Percentiles rank a stretch among this genome's conserved stretches.
Conservation (phyloP, 495 filamentous ascomycete genomes). For the Penicillium maclennaniae region DNA sequence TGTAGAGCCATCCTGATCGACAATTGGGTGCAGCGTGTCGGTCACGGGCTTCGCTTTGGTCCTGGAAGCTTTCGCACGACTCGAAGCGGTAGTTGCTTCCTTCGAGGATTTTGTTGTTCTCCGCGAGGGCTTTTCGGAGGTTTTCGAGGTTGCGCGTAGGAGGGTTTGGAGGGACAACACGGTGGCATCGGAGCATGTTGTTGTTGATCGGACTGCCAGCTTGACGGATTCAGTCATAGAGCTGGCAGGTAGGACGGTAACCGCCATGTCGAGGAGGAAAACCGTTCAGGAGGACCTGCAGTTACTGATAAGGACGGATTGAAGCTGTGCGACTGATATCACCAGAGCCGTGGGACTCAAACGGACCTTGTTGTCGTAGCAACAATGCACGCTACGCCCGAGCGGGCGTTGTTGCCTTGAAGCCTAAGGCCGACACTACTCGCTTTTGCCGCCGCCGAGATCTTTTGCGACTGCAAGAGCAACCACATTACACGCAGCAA, state of each 20-base stretch:
- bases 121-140: conserved; percentile 23
- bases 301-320: conserved; percentile 13
- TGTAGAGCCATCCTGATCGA: conserved; percentile 33
- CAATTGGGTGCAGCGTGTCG: conserved; percentile 26
- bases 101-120: conserved; percentile 25
- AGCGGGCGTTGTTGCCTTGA: conserved; percentile 14
- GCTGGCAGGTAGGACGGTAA: conserved; percentile 33
- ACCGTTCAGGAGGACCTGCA: conserved; percentile 11
- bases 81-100: conserved; percentile 15
- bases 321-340: conserved; percentile 23
- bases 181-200: conserved; percentile 47
- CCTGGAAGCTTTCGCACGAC: conserved; percentile 34
- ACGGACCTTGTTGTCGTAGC: conserved; percentile 38
- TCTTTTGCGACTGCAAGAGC: not conserved
- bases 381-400: conserved; percentile 29
- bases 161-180: conserved; percentile 45
- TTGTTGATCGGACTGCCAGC: conserved; percentile 43
- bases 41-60: conserved; percentile 31
- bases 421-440: conserved; percentile 14
- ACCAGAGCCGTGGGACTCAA: conserved; percentile 19
- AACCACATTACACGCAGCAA: conserved; percentile 4
- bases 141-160: conserved; percentile 32
- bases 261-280: conserved; percentile 30
- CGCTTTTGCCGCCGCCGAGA: conserved; percentile 6
- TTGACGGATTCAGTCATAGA: conserved; percentile 45